Base-by-base conservation (phyloP, 176 grass and related monocot genomes). In the Otatea glauca region DNA sequence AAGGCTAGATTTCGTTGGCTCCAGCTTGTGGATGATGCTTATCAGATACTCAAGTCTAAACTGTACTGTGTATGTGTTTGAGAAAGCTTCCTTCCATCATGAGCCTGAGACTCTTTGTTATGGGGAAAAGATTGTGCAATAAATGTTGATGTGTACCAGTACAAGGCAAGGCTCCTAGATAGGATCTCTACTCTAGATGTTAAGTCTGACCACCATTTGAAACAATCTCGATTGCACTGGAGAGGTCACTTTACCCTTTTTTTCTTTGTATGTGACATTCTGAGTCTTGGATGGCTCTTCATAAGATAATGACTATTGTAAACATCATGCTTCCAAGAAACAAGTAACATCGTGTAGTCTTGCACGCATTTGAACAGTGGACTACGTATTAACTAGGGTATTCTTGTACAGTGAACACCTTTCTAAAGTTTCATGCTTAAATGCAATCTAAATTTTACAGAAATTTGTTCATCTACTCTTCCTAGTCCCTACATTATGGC, bases 61-160 rank as follows among this genome's bases (percentile, higher is more conserved):
- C 29, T 29, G 0, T 29, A 25, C 0, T 68, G 49, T 71, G 0
- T 38, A 11, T 32, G 9, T 72, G 54, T 72, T 0, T 18, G 9
- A 55, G 15, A 35, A 73, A 80, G 10, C 10, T 72, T 24, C 4
- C 16, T 68, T 15, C 2, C 3, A 27, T 59, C 49, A 56, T 77
- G 50, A 59, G 15, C 8, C 39, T 12, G 24, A 59, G 14, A 17
- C 25, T 56, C 13, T 75, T 37, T 64, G 42, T 18, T 65, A 9
- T 53, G 45, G 20, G 9, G 1, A 29, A 12, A 25, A 18, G 2
- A 13, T 3, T 64, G 18, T 23, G 41, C 25, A 49, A 70, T 47
- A 60, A 79, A 50, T 61, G 32, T 20, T 70, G 37, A 59, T 72
- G 16, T 73, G 49, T 68, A 72, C 59, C 76, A 4, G 17, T 82